Evolutionary conservation across 1,139 yeast species (phyloP).

Genomic region (Magnusiomyces clavatus): DNA sequence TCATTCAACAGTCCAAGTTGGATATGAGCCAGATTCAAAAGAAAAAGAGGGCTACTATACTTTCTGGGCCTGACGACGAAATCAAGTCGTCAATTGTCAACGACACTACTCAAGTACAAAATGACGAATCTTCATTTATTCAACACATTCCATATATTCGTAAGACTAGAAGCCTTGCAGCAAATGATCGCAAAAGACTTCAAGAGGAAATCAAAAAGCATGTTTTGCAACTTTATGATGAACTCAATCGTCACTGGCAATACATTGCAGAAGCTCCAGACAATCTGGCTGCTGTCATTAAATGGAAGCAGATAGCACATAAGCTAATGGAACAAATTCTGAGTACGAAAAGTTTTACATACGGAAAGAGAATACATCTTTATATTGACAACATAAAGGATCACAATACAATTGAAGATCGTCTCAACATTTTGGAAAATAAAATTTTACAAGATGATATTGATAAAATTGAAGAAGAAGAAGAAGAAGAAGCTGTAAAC

Average conservation of each 20-base stretch:
- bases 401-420: constrained; percentile 60
- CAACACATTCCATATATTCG: not conserved
- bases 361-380: constrained; percentile 1
- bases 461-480: constrained; percentile 11
- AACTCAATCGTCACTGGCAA: constrained; percentile 45
- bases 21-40: constrained; percentile 1
- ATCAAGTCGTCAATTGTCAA: not conserved
- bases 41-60: too few relatives aligned
- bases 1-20: constrained; percentile 17
- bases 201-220: constrained; percentile 46
- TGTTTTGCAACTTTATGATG: constrained; percentile 40
- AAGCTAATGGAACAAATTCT: constrained; percentile 78
- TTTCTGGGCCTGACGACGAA: constrained; percentile 17
- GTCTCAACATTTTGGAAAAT: constrained; percentile 54
- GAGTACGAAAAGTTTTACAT: constrained; percentile 54
- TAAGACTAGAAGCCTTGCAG: not conserved
- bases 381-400: constrained; percentile 37
- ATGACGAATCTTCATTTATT: constrained; percentile 7
- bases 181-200: constrained; percentile 47
- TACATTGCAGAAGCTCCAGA: constrained; percentile 26
- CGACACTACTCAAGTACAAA: constrained; percentile 9
- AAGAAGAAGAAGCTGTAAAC: constrained; percentile 20
- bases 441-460: constrained; percentile 31
- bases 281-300: constrained; percentile 54
- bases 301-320: constrained; percentile 81